Base-by-base conservation (phyloP, 2,329 filamentous ascomycete genomes). In the Zasmidium citrigriseum region DNA sequence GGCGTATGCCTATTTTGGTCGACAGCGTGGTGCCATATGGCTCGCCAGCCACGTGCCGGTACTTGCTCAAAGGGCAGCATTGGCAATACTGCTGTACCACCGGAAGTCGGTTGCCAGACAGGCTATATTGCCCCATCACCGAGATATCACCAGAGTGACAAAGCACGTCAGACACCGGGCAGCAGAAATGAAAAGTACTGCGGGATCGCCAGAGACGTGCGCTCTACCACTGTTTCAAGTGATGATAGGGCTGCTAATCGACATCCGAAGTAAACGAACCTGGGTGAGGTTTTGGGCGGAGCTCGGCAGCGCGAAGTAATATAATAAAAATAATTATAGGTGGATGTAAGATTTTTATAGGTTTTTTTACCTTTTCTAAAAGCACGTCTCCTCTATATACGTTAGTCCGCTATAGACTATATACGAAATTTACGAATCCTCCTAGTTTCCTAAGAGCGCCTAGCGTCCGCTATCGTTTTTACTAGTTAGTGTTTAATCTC, bases 191-290 rank as follows among this genome's bases (percentile, higher is more conserved):
- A 16, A 41, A 41, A 41, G 7, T 41, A 41, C 34, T 4, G 18
- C 34, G 34, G 14, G 34, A 41, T 41, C 34, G 34, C 16, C 7
- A 41, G 16, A 9, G 16, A n/a, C 7, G 16, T 38, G n/a, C 34
- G 21, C 20, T n/a, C 50, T 52, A 22, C 29, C 29, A 34, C 50
- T 44, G 50, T 52, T 45, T 52, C 50, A 52, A 23, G 29, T 22
- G 9, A 34, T n/a, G 50, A 52, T 52, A 45, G 50, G 50, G 50
- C 50, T 52, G 50, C 38, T 49, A 34, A 52, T 52, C 50, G 18
- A 44, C 50, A 23, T 23, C 21, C 50, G 16, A 21, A 52, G n/a
- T n/a, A n/a, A n/a, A n/a, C n/a, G 45, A 38, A 18, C 20, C 23
- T 41, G 34, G 34, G 34, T n/a, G 18, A 41, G n/a, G n/a, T n/a